Base-by-base conservation (phyloP, 2,329 filamentous ascomycete genomes). In the Aspergillus luchuensis region DNA sequence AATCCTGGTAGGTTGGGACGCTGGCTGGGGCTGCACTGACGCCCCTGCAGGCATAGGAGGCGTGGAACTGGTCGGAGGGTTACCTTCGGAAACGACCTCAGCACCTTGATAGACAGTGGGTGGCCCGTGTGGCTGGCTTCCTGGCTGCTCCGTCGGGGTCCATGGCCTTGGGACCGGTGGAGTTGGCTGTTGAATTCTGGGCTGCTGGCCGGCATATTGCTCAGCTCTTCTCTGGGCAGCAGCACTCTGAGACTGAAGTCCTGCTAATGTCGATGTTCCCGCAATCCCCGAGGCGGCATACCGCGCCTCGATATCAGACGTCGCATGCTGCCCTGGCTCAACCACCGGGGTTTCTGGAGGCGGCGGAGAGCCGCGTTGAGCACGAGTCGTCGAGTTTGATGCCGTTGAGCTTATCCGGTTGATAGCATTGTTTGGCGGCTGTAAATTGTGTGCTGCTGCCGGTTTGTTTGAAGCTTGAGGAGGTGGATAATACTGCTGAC, bases 111-210 rank as follows among this genome's bases (percentile, higher is more conserved):
- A 98, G 1, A 96, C 90, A 0, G 91, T 92, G 0, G 94, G 92
- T 30, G 92, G 92, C 0, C 93, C 93, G 78, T 97, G 92, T 5
- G 92, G 91, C 56, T 92, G 89, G 63, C 89, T 89, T 33, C 92
- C 92, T 1, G 93, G 92, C 59, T 88, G 85, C 74, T 99, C 95
- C 3, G 95, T 98, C 0, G 95, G 95, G 8, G 94, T 98, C 95
- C 94, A 98, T 30, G 93, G 93, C 51, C 94, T 85, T 59, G 67
- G 73, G 48, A 71, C 68, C 25, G 78, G 81, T 5, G 39, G 53
- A 19, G 11, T n/a, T 21, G 53, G 15, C 50, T 77, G 76, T 60
- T 71, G 66, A 47, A 70, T 70, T 43, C 66, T 72, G 45, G 72
- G 72, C 56, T 77, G 77, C 57, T 82, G 80, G 38, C 83, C 80